Base-by-base conservation (phyloP, 345 rosid species). In the Murraya koenigii region DNA sequence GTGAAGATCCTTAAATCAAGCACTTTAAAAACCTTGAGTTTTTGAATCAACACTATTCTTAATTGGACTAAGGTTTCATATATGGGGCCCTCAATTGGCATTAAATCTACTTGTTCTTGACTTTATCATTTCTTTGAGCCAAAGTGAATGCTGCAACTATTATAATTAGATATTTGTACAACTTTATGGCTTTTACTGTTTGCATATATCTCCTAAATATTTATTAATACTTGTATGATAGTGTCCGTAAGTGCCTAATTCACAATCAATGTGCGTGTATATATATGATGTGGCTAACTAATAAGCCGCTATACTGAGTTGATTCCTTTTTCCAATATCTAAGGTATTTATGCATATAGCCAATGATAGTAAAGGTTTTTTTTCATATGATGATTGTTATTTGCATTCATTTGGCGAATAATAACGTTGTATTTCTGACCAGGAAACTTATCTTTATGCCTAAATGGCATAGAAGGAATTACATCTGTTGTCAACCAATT, bases 61-160 rank as follows among this genome's bases (percentile, higher is more conserved):
- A 39, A 39, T 36, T 39, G 44, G 44, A 39, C 41, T 62, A 61
- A 61, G 36, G 35, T 14, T 28, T n/a, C n/a, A 33, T 22, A 32
- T 13, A 23, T 63, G 19, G 41, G 30, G 17, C 49, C 71, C 1
- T 38, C 52, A 5, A 38, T 38, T 66, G 13, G 6, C 5, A 22
- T 66, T 47, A 66, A 22, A 35, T 36, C 6, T 35, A 25, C 8
- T 36, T 36, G 28, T 36, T 26, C 70, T 66, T 36, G 52, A 32
- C 30, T 20, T 36, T 3, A 23, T 66, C 28, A 66, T 38, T 38
- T 38, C 52, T 39, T 58, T 56, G 35, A 14, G 23, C 19, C 35
- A 33, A 72, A 32, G n/a, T 58, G 49, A 52, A 72, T 69, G 59
- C n/a, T 47, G 49, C 58, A 41, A 69, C 72, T 38, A 47, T 38